Evolutionary conservation across 371 early-diverging fungal genomes (phyloP).

Genomic region (Mucor racemosus): DNA sequence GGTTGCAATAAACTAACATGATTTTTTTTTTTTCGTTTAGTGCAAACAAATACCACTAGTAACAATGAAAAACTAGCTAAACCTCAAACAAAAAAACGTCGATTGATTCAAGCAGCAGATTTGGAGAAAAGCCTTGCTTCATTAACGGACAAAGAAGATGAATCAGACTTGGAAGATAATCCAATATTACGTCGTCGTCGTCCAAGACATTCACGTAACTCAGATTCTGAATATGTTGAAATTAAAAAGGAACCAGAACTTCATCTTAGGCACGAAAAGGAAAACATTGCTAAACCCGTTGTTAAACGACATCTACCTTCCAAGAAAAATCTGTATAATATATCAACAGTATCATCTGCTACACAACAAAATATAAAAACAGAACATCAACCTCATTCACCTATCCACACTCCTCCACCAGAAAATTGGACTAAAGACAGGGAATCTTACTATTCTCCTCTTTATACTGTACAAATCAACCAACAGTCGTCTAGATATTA

Average conservation of each 20-base stretch:
- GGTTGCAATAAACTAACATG: background rate
- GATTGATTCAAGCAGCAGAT: constrained; percentile 40
- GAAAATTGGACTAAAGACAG: constrained; percentile 42
- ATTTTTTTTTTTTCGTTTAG: background rate
- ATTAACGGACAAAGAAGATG: constrained; percentile 1
- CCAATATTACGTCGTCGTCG: background rate
- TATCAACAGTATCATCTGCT: background rate
- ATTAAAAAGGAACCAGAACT: background rate
- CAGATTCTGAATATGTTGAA: background rate
- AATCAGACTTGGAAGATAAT: background rate
- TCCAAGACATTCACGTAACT: background rate
- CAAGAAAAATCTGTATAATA: constrained; percentile 10
- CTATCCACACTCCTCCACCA: constrained; percentile 48
- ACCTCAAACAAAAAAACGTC: constrained; percentile 32
- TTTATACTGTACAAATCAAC: constrained; percentile 66
- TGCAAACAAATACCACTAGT: background rate
- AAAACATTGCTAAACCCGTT: background rate
- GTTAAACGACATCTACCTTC: background rate
- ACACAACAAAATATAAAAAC: background rate
- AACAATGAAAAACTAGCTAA: background rate
- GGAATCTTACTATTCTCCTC: constrained; percentile 40
- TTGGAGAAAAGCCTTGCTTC: constrained; percentile 20
- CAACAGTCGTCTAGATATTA: constrained; percentile 37
- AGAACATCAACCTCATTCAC: constrained; percentile 30
- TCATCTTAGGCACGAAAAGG: background rate